Evolutionary conservation across 2,329 filamentous ascomycete genomes (phyloP), one percentile per base, ranked within the genome.

Genomic region (Didymellaceae sp.): DNA sequence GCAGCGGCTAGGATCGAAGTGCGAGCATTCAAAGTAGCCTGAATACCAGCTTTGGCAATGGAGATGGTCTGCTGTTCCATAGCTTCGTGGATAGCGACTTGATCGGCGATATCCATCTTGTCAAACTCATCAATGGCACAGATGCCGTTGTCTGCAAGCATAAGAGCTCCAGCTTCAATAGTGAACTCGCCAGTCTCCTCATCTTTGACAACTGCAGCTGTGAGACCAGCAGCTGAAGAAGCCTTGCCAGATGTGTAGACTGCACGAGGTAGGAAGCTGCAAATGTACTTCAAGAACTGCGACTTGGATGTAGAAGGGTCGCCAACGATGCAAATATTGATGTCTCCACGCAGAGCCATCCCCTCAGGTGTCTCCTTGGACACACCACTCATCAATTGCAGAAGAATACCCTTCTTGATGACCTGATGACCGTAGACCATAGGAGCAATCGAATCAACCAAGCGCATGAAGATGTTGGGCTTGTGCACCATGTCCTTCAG

Each of bases 21-120:
- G 46, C 94, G 86, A 2, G 94, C 94, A 69, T 99, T 99, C 35
- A 99, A 83, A 0, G 94, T 99, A 4, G 94, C 95, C 73, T 99
- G 94, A 52, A 99, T 99, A 66, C 94, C 94, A 5, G 94, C 94
- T 77, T 99, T 99, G 53, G 94, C 93, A 66, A 99, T 99, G 7
- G 91, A 97, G 60, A 99, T 99, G 5, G 94, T 99, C 76, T 99
- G 94, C 79, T 99, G 94, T 83, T 99, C 94, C 94, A 99, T 99
- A 52, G 94, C 94, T 85, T 99, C 94, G 82, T 99, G 94, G 67
- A 99, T 99, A 59, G 94, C 94, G 46, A 99, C 94, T 77, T 99
- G 94, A 72, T 99, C 94, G 43, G 80, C 86, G 55, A 99, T 89
- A 67, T 99, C 94, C 94, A 99, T 99, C 79, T 99, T 99, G 84